Conservation (phyloP, 2,329 filamentous ascomycete species). For the Cytospora leucostoma region DNA sequence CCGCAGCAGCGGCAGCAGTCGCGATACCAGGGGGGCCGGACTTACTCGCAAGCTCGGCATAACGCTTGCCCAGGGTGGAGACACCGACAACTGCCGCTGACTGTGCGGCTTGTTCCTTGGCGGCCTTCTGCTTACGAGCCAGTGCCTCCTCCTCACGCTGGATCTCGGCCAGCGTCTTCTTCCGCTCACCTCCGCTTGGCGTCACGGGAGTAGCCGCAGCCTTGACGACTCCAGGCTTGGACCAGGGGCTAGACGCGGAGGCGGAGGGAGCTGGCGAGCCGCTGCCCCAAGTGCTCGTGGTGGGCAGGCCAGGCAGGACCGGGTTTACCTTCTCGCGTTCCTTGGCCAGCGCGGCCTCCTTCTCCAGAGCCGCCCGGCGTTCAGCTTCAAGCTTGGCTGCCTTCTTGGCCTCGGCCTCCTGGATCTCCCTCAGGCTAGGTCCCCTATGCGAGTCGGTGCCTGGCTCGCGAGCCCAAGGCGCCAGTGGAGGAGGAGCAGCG, state of each 20-base stretch:
- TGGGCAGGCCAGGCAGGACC: slow-evolving; percentile 78
- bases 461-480: slow-evolving; percentile 91
- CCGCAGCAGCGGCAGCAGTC: slow-evolving; percentile 40
- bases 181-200: slow-evolving; percentile 45
- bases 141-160: slow-evolving; percentile 87
- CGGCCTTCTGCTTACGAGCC: slow-evolving; percentile 71
- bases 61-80: slow-evolving; percentile 71
- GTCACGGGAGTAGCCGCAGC: slow-evolving; percentile 35
- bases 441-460: slow-evolving; percentile 72
- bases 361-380: slow-evolving; percentile 75
- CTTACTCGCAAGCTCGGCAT: slow-evolving; percentile 92
- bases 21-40: slow-evolving; percentile 39
- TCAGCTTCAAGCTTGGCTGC: slow-evolving; percentile 85
- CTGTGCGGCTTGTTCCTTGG: slow-evolving; percentile 53
- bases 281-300: slow-evolving; percentile 86
- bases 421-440: slow-evolving; percentile 93
- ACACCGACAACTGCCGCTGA: slow-evolving; percentile 49
- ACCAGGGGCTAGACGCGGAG: slow-evolving; percentile 60
- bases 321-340: slow-evolving; percentile 61
- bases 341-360: slow-evolving; percentile 65
- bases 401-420: slow-evolving; percentile 92
- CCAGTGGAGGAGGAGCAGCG: slow-evolving; percentile 67
- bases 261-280: slow-evolving; percentile 66
- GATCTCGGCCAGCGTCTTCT: slow-evolving; percentile 94
- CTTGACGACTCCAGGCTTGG: slow-evolving; percentile 60